A percentile compares a stretch with the other conserved stretches of the same genome.
Evolutionary conservation across 768 basidiomycete species (phyloP).

Genomic region (Mrakia hoshinonis): DNA sequence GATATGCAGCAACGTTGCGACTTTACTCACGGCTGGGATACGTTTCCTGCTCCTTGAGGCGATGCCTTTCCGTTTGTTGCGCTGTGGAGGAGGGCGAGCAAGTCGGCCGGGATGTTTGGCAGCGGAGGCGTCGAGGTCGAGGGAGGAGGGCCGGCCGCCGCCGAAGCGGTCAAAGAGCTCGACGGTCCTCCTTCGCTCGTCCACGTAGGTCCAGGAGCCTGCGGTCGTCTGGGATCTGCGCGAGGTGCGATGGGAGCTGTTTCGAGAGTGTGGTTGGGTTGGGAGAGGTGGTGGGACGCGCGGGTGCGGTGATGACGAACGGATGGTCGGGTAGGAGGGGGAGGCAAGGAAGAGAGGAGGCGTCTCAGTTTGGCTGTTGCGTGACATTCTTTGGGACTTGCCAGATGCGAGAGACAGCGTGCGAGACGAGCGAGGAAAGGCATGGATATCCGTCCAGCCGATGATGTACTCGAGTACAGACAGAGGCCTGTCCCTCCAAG

Average conservation of each 20-base stretch:
- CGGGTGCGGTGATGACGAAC: neutral
- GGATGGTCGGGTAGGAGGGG: neutral
- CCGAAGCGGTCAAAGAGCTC: neutral
- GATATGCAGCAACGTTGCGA: neutral
- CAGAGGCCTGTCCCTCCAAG: neutral
- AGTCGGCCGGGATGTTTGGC: neutral
- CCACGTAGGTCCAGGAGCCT: neutral
- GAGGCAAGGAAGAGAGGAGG: neutral
- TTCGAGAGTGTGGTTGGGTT: neutral
- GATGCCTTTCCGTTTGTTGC: neutral
- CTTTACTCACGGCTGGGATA: neutral
- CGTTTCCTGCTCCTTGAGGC: neutral
- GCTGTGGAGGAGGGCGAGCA: conserved; percentile 3
- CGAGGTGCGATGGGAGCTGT: neutral
- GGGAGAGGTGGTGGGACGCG: neutral
- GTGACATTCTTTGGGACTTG: neutral
- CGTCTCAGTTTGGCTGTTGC: conserved; percentile 10
- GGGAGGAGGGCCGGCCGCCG: neutral
- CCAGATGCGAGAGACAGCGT: neutral
- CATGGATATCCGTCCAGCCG: conserved; percentile 17
- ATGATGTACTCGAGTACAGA: no score
- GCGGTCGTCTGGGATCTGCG: conserved; percentile 1
- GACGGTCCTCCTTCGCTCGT: neutral
- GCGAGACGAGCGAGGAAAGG: neutral
- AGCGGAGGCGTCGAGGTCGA: neutral